Evolutionary conservation across 306 rosid genomes (phyloP), one percentile per base, ranked within the genome.

Genomic region (Astragalus membranaceus): DNA sequence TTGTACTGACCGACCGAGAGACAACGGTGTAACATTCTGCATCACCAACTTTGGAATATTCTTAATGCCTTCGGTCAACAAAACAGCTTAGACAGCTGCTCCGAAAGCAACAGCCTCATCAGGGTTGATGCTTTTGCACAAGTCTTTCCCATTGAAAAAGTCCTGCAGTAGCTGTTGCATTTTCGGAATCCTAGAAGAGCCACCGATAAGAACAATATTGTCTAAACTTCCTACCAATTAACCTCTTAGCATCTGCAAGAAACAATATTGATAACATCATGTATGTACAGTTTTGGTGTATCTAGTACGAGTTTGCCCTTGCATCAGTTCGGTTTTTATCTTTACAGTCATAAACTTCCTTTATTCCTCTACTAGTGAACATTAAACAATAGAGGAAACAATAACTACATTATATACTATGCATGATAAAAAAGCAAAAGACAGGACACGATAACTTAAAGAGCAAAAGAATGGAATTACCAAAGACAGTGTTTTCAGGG

Each of bases 11-110:
- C 53, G 6, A 7, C 86, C 88, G 0, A 67, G 82, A 0, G 91
- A 86, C 16, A 86, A 60, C 0, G 91, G 88, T 0, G 83, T 81
- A 4, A 84, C 88, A 54, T 86, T 86, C 36, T 60, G 63, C 2
- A 86, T 59, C 14, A 76, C 43, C 15, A 86, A 17, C 26, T 77
- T 76, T 50, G 74, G 83, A 10, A 79, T 20, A 57, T n/a, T 57
- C 0, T 32, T 57, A 30, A 30, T 0, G 3, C 33, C 23, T 1
- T 30, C 63, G 14, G 36, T 63, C 37, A 62, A 42, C 41, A 13
- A 1, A 23, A 26, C 7, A 73, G 78, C 64, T 0, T 63, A 56
- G 7, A 64, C 37, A 14, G 72, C 72, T 2, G 78, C 72, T 9
- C 78, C 78, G 29, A 7, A 74, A 1, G 76, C 76, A 4, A 73